Conservation (phyloP, 225 moss, liverwort and hornwort species). For the Rhytidiadelphus loreus region DNA sequence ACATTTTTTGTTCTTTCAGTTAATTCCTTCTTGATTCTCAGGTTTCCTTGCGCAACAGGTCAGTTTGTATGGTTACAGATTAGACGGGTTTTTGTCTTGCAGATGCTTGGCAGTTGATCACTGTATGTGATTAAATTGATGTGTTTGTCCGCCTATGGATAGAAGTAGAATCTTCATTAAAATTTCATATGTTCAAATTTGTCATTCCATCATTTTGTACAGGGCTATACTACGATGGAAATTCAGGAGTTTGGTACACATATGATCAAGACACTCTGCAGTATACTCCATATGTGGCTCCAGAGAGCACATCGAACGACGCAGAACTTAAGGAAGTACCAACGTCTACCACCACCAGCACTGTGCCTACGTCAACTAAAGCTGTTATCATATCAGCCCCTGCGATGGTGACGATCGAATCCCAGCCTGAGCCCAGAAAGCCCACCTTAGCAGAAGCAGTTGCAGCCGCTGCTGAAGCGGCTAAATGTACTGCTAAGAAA, state of each 20-base stretch:
- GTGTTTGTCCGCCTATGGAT: background rate
- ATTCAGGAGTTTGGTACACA: constrained; percentile 88
- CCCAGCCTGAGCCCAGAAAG: constrained; percentile 53
- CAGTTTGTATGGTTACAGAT: background rate
- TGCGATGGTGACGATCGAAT: constrained; percentile 60
- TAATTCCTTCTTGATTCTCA: background rate
- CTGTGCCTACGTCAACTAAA: constrained; percentile 40
- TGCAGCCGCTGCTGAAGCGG: constrained; percentile 94
- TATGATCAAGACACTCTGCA: constrained; percentile 90
- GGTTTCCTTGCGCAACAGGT: background rate
- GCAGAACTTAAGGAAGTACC: constrained; percentile 30
- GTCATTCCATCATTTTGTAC: background rate
- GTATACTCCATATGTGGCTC: constrained; percentile 58
- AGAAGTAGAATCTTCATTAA: background rate
- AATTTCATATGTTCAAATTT: background rate
- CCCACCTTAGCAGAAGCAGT: constrained; percentile 92
- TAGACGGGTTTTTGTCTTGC: background rate
- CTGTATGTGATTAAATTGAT: background rate
- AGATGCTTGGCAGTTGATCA: background rate
- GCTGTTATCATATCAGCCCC: constrained; percentile 87
- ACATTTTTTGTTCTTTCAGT: background rate
- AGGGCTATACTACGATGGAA: constrained; percentile 95
- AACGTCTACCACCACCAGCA: background rate
- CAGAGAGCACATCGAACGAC: constrained; percentile 28
- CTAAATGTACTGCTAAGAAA: constrained; percentile 75